These are phyloP conservation scores for Aspergillus steynii DNA, from an alignment of 495 filamentous ascomycete species.

Conservation along the genomic window DNA sequence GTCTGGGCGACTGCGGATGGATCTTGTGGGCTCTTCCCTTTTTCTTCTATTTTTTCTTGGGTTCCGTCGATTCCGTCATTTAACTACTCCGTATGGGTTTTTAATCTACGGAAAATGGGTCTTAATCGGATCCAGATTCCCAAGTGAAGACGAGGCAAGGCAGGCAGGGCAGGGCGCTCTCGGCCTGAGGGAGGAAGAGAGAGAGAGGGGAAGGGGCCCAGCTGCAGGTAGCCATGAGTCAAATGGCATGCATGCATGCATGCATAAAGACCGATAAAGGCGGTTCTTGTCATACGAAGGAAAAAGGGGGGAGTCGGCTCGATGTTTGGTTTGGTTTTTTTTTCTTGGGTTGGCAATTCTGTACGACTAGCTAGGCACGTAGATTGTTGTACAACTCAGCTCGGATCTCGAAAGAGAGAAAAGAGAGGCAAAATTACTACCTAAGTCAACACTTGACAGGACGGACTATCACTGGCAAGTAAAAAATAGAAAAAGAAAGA, in stretches of 20 bases:
- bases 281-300: constrained; percentile 3
- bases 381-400: constrained; percentile 6
- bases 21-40: background rate
- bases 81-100: no score
- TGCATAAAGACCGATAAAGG: constrained; percentile 17
- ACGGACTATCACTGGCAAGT: no score
- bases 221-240: constrained; percentile 25
- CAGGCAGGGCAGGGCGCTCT: background rate
- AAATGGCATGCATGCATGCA: constrained; percentile 25
- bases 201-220: background rate
- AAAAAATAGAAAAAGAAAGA: no score
- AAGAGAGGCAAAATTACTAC: background rate
- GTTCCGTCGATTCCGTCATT: no score
- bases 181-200: background rate
- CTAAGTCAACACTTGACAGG: background rate
- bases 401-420: background rate
- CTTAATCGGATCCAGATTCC: background rate
- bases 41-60: background rate
- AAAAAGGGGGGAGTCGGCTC: background rate
- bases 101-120: background rate
- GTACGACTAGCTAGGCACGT: background rate
- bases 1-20: no score
- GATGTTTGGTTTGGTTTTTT: background rate
- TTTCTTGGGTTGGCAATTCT: background rate
- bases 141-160: background rate